Conservation (phyloP, 176 grass and related monocot genomes). For the Puya raimondii region DNA sequence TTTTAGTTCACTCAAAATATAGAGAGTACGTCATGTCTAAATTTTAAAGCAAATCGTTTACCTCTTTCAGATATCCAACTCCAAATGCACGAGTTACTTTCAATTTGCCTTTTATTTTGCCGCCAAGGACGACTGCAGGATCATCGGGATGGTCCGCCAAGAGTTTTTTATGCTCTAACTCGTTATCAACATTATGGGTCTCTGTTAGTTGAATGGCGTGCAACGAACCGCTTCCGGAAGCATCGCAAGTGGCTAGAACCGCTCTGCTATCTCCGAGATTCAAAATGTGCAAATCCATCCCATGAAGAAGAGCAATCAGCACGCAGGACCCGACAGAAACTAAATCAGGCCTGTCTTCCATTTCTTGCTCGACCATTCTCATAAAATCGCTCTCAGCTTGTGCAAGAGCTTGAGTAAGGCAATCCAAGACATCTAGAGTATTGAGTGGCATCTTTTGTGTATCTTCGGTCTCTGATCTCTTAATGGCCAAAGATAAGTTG, state of each 20-base stretch:
- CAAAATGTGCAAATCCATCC: conserved; percentile 65
- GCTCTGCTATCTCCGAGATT: conserved; percentile 98
- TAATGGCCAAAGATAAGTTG: conserved; percentile 58
- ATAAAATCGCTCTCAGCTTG: conserved; percentile 96
- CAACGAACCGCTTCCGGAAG: conserved; percentile 27
- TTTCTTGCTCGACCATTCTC: conserved; percentile 79
- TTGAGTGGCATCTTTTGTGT: conserved; percentile 6
- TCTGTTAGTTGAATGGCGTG: conserved; percentile 73
- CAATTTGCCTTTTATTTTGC: conserved; percentile 91
- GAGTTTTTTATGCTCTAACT: conserved; percentile 56
- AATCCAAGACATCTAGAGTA: conserved; percentile 46
- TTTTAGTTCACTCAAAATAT: neutral
- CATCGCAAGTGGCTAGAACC: conserved; percentile 59
- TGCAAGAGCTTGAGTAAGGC: conserved; percentile 64
- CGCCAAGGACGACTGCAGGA: conserved; percentile 48
- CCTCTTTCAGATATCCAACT: conserved; percentile 93
- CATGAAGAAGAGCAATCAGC: conserved; percentile 77
- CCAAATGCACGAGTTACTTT: conserved; percentile 97
- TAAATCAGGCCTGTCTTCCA: conserved; percentile 92
- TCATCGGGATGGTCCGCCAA: conserved; percentile 68
- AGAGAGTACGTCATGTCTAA: neutral
- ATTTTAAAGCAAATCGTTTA: conserved; percentile 8
- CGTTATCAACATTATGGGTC: conserved; percentile 70
- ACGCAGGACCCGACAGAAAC: conserved; percentile 92
- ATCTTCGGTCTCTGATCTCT: conserved; percentile 47